These are phyloP conservation scores for Sphaerostilbella broomeana DNA, from an alignment of 2,329 filamentous ascomycete species.

Conservation along the genomic window DNA sequence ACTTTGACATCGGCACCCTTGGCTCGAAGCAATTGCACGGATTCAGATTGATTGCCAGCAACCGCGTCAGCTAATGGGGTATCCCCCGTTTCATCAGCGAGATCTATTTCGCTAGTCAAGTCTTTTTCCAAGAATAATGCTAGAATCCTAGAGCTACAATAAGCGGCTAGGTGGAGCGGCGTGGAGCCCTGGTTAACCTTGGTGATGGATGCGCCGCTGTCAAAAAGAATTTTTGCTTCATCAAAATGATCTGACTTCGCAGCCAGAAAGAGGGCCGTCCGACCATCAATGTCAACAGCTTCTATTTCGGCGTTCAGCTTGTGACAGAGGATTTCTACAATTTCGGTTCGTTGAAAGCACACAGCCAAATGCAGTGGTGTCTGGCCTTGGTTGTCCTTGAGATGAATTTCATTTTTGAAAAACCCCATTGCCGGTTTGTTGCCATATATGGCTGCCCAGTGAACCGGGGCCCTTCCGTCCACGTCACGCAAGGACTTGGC, in stretches of 20 bases:
- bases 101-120: no score
- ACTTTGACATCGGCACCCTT: not conserved
- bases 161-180: slow-evolving; percentile 5
- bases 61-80: no score
- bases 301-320: not conserved
- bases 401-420: not conserved
- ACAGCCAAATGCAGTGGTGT: not conserved
- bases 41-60: not conserved
- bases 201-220: not conserved
- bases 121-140: no score
- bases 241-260: not conserved
- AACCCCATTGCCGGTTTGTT: not conserved
- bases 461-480: slow-evolving; percentile 2
- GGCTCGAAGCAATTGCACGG: not conserved
- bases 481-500: not conserved
- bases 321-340: not conserved
- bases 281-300: not conserved
- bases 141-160: no score
- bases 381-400: not conserved
- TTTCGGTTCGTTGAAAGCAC: not conserved
- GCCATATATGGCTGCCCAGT: slow-evolving; percentile 6
- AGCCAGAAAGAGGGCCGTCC: slow-evolving; percentile 3
- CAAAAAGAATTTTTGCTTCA: not conserved
- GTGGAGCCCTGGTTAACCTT: not conserved
- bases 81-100: no score